Percentiles rank a stretch among this genome's conserved stretches.
These are phyloP conservation scores for Licmophora abbreviata DNA, from an alignment of 108 stramenopile species.

Conservation along the genomic window DNA sequence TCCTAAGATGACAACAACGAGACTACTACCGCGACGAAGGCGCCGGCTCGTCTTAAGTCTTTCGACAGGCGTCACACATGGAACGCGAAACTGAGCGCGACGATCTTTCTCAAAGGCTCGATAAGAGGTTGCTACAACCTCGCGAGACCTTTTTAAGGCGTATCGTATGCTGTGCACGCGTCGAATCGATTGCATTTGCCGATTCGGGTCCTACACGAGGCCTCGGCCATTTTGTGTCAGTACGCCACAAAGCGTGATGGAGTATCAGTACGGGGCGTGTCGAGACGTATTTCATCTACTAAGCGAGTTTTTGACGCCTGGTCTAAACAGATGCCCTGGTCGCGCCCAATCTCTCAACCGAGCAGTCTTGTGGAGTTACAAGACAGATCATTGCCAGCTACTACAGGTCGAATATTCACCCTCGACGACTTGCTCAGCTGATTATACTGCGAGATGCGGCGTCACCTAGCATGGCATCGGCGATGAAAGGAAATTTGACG, in stretches of 20 bases:
- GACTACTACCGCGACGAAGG: no score
- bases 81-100: slow-evolving; percentile 13
- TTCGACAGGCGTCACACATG: no score
- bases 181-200: slow-evolving; percentile 20
- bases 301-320: slow-evolving; percentile 51
- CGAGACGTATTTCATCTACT: slow-evolving; percentile 22
- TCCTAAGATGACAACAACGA: no score
- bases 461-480: not conserved
- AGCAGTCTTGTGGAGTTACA: slow-evolving; percentile 29
- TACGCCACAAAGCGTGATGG: slow-evolving; percentile 38
- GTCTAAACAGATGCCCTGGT: slow-evolving; percentile 46
- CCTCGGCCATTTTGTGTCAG: slow-evolving; percentile 15
- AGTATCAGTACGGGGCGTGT: slow-evolving; percentile 33
- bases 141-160: slow-evolving; percentile 35
- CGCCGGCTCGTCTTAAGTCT: no score
- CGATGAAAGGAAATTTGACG: not conserved
- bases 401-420: slow-evolving; percentile 34
- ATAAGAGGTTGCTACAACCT: slow-evolving; percentile 21
- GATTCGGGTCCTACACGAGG: slow-evolving; percentile 27
- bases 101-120: slow-evolving; percentile 18
- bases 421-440: slow-evolving; percentile 23
- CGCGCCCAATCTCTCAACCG: slow-evolving; percentile 20
- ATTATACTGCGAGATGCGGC: slow-evolving; percentile 9
- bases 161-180: slow-evolving; percentile 29
- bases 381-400: slow-evolving; percentile 8